A percentile compares a stretch with the other conserved stretches of the same genome.
Conservation (phyloP, 139 green algal species). For the Yamagishiella unicocca region DNA sequence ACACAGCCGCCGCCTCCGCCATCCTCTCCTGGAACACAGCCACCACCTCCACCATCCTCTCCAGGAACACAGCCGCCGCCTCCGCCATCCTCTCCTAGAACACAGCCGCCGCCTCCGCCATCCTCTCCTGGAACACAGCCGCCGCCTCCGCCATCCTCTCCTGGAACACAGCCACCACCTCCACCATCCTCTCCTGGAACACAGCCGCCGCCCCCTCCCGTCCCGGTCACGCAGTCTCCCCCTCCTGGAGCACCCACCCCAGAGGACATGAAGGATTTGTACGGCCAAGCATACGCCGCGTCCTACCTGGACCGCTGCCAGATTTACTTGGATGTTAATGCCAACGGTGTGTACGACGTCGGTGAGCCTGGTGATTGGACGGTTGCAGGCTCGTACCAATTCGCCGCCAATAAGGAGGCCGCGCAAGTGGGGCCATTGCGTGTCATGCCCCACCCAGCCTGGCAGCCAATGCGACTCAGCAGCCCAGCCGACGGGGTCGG, state of each 20-base stretch:
- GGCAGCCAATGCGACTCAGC: neutral
- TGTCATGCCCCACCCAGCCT: neutral
- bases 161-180: neutral
- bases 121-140: neutral
- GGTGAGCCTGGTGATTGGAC: neutral
- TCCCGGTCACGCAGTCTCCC: no score
- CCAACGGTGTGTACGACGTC: neutral
- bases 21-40: no score
- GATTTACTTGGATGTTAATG: constrained; percentile 1
- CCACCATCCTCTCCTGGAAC: neutral
- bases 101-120: neutral
- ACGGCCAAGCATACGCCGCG: neutral
- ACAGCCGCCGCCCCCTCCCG: neutral
- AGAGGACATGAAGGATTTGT: neutral
- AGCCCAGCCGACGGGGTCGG: neutral
- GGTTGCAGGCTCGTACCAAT: neutral
- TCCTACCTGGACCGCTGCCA: neutral
- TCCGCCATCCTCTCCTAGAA: neutral
- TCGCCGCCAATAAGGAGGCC: neutral
- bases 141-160: neutral
- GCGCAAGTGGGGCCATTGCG: neutral
- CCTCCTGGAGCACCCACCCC: no score
- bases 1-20: neutral
- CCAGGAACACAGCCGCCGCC: neutral
- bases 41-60: neutral